Conservation (phyloP, 768 basidiomycete genomes). For the Tricholoma hemisulphureum region DNA sequence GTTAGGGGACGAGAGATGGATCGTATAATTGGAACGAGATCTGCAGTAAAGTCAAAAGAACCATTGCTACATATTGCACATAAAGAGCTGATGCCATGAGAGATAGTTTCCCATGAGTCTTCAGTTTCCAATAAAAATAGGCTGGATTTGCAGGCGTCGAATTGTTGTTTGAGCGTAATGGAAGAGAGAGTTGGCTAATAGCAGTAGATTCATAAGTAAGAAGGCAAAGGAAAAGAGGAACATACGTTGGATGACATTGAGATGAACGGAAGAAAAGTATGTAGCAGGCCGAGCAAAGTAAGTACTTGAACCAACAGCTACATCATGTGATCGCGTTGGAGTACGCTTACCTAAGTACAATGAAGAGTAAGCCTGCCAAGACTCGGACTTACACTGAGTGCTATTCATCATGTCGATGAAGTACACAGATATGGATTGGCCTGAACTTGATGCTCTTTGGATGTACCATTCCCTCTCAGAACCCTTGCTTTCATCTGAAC, state of each 20-base stretch:
- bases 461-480: conserved; percentile 41
- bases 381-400: too few relatives aligned
- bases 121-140: conserved; percentile 18
- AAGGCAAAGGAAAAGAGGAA: not conserved
- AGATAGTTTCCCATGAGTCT: conserved; percentile 19
- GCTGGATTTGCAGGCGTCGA: conserved; percentile 7
- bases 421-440: conserved; percentile 39
- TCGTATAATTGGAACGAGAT: conserved; percentile 14
- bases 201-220: not conserved
- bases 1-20: conserved; percentile 16
- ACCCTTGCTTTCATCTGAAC: conserved; percentile 38
- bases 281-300: too few relatives aligned
- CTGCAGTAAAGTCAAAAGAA: conserved; percentile 17
- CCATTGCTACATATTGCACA: conserved; percentile 12
- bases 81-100: conserved; percentile 9
- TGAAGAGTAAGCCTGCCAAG: too few relatives aligned
- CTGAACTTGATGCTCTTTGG: conserved; percentile 30
- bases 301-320: not conserved
- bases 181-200: conserved; percentile 7
- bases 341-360: not conserved
- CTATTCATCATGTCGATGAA: conserved; percentile 18
- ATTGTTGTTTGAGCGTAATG: conserved; percentile 8
- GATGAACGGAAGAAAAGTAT: not conserved
- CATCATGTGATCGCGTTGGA: conserved; percentile 15
- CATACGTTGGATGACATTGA: not conserved